Conservation (phyloP, 2,329 filamentous ascomycete genomes). For the Didymella glomerata region DNA sequence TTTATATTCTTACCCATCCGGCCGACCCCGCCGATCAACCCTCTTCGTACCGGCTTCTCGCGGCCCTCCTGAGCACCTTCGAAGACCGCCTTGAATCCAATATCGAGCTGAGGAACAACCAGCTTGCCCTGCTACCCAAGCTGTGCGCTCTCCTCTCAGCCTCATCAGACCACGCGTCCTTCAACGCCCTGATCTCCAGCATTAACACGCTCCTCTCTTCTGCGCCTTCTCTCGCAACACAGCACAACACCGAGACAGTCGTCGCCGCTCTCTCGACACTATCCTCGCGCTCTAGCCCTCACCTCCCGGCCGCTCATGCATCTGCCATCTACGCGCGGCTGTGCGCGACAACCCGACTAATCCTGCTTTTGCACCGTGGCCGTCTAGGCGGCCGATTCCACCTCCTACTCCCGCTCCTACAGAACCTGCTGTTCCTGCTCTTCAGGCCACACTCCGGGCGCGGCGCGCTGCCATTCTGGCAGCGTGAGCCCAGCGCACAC, state of each 20-base stretch:
- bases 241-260: conserved; percentile 55
- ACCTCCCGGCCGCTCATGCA: conserved; percentile 36
- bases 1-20: conserved; percentile 26
- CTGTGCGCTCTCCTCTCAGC: conserved; percentile 48
- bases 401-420: conserved; percentile 64
- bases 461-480: conserved; percentile 44
- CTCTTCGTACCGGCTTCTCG: conserved; percentile 36
- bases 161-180: conserved; percentile 63
- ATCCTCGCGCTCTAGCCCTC: conserved; percentile 42
- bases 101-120: conserved; percentile 34
- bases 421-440: conserved; percentile 63
- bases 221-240: conserved; percentile 53
- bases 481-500: conserved; percentile 26
- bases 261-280: conserved; percentile 50
- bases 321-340: conserved; percentile 62
- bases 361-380: conserved; percentile 66
- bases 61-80: conserved; percentile 39
- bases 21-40: conserved; percentile 18
- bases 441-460: conserved; percentile 58
- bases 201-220: conserved; percentile 55
- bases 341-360: conserved; percentile 61
- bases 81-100: conserved; percentile 38
- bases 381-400: conserved; percentile 69
- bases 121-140: conserved; percentile 39
- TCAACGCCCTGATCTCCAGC: conserved; percentile 59